Base-by-base conservation (phyloP, 2,329 filamentous ascomycete genomes). In the Xylariaceae sp. region DNA sequence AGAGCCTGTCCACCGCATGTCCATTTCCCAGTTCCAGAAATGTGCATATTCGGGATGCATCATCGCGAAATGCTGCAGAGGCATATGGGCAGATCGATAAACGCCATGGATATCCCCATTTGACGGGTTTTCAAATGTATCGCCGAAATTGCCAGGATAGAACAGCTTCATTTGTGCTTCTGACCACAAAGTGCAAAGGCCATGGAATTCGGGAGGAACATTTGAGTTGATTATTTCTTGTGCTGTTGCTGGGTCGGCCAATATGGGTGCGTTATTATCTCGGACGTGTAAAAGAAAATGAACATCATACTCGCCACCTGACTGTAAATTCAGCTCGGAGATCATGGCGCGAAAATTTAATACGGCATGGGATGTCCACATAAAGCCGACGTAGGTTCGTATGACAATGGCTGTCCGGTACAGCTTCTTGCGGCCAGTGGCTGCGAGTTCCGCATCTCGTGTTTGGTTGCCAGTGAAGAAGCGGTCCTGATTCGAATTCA, bases 241-340 rank as follows among this genome's bases (percentile, higher is more conserved):
- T 53, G 91, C 90, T 0, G 85, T 87, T 26, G 82, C 79, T 15
- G 88, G 83, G 64, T 94, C 90, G 0, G 89, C 84, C 88, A 89
- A 96, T 61, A 96, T 91, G 37, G 88, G 89, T 35, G 86, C 75
- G 64, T 89, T 84, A 62, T 88, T 82, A 69, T 95, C 88, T 64
- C 90, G 91, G 60, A 95, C 89, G 62, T 96, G 91, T 32, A 96
- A 81, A 29, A 96, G 77, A 67, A 96, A 91, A 70, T 94, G 90
- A 3, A 96, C 80, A 4, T 82, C 81, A 64, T 94, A 96, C 69
- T 96, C 90, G 40, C 88, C 89, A 26, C 91, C 90, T 0, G 89
- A 92, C 50, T 84, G 79, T 42, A 96, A 75, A 6, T 86, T 84
- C 8, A 95, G 77, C 72, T 96, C 91, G 3, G 87, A 84, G 35